Evolutionary conservation across 306 rosid genomes (phyloP), one percentile per base, ranked within the genome.

Genomic region (Luffa aegyptiaca): DNA sequence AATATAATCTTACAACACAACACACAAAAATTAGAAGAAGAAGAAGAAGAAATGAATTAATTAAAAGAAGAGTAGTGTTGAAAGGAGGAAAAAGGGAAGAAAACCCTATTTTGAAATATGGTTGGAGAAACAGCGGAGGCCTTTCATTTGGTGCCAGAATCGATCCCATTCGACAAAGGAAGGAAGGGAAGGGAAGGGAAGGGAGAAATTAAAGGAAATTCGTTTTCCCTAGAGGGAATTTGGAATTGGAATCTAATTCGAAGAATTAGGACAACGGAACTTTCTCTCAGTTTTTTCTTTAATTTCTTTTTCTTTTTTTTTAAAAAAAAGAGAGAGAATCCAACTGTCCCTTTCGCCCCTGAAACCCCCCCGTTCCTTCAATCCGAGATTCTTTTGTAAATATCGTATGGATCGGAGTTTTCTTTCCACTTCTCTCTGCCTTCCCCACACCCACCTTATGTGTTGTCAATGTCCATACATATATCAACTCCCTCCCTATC

Each of bases 161-260:
- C 79, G 86, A 88, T 93, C 89, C 93, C 93, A 72, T 86, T 49
- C 26, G 37, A 70, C 11, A 70, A 70, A 70, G 70, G 10, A 35
- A 62, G 17, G 8, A 33, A 33, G 8, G 41, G 10, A 26, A 3
- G n/a, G n/a, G 6, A 21, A 59, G 26, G 16, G 2, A 21, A 53
- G 21, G 13, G 20, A 42, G 11, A 33, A 16, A 20, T 26, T 26
- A 26, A 58, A 63, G 0, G 9, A 63, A 63, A 63, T 63, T 63
- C 70, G 11, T 63, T 35, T 63, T 63, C 8, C 9, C 6, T 16
- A 8, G 73, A 65, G 48, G 73, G 39, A 65, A 17, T 65, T 18
- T 56, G 31, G 48, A 65, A 65, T 3, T 68, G 83, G 92, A 91
- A 94, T 94, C 97, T 82, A 56, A 94, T 92, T 92, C 98, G 83